Conservation (phyloP, 352 stramenopile species). For the Paralagenidium karlingii region DNA sequence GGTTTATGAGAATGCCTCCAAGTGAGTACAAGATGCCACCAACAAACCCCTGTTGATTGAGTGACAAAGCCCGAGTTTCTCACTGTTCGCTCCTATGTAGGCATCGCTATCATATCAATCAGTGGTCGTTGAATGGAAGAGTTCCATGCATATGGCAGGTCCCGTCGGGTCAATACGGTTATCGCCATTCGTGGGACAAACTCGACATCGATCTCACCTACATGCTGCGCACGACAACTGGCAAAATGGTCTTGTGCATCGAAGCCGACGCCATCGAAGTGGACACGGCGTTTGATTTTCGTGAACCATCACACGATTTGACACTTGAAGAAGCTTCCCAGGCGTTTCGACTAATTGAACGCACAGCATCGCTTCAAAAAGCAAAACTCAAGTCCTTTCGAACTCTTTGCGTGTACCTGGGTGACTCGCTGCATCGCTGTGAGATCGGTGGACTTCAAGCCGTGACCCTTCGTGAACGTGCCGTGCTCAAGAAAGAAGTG, state of each 20-base stretch:
- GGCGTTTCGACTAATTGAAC: slow-evolving; percentile 43
- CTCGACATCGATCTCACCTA: slow-evolving; percentile 32
- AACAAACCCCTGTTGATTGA: neutral
- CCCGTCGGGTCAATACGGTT: slow-evolving; percentile 30
- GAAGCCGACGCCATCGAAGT: slow-evolving; percentile 41
- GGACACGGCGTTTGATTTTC: slow-evolving; percentile 32
- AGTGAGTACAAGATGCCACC: slow-evolving; percentile 12
- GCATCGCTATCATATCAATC: slow-evolving; percentile 26
- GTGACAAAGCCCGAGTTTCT: neutral
- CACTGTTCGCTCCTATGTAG: slow-evolving; percentile 1
- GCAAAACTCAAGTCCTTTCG: slow-evolving; percentile 36
- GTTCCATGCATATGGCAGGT: slow-evolving; percentile 48
- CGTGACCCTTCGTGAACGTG: slow-evolving; percentile 32
- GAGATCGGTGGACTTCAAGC: slow-evolving; percentile 32
- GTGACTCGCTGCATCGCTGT: slow-evolving; percentile 33
- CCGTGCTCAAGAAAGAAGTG: slow-evolving; percentile 40
- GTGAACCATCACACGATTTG: slow-evolving; percentile 21
- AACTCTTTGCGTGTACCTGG: slow-evolving; percentile 38
- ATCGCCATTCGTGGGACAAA: slow-evolving; percentile 39
- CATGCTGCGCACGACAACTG: slow-evolving; percentile 45
- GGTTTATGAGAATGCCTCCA: slow-evolving; percentile 32
- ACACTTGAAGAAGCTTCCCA: slow-evolving; percentile 49
- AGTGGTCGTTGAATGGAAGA: slow-evolving; percentile 38
- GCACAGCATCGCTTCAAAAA: slow-evolving; percentile 19
- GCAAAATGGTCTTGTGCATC: slow-evolving; percentile 50